Evolutionary conservation across 306 rosid species (phyloP).

Genomic region (Casuarina glauca): DNA sequence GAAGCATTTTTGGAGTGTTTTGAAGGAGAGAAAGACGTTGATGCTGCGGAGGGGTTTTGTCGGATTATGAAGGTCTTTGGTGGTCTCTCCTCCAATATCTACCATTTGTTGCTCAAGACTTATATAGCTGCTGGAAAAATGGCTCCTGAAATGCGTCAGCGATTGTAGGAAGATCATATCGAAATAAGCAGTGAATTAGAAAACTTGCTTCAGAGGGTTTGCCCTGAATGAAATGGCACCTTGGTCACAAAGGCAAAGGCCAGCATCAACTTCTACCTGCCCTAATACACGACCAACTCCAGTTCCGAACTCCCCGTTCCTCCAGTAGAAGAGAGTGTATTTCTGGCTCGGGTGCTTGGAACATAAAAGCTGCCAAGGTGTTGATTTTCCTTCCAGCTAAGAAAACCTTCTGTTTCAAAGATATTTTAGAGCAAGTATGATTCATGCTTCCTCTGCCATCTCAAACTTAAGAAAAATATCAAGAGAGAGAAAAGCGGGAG

Average conservation of each 20-base stretch:
- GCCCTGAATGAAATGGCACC: conserved; percentile 6
- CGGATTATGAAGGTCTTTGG: conserved; percentile 54
- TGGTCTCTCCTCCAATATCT: conserved; percentile 35
- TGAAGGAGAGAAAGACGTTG: conserved; percentile 56
- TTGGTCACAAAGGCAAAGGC: background rate
- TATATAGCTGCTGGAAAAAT: conserved; percentile 42
- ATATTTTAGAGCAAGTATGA: background rate
- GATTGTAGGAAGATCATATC: conserved; percentile 40
- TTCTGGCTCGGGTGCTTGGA: background rate
- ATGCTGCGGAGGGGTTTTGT: conserved; percentile 55
- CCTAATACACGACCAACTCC: background rate
- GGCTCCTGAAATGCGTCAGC: conserved; percentile 35
- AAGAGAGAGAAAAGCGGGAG: background rate
- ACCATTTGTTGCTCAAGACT: conserved; percentile 48
- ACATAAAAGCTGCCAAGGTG: background rate
- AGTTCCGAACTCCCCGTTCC: background rate
- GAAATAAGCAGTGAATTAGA: conserved; percentile 37
- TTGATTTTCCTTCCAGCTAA: background rate
- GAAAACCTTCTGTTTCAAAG: background rate
- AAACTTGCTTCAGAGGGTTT: conserved; percentile 35
- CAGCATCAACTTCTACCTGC: background rate
- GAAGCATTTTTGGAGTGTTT: conserved; percentile 62
- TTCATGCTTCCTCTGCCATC: background rate
- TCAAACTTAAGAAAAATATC: background rate
- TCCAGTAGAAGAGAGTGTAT: background rate